Conservation (phyloP, 2,329 filamentous ascomycete genomes). For the Penicillium sp. region DNA sequence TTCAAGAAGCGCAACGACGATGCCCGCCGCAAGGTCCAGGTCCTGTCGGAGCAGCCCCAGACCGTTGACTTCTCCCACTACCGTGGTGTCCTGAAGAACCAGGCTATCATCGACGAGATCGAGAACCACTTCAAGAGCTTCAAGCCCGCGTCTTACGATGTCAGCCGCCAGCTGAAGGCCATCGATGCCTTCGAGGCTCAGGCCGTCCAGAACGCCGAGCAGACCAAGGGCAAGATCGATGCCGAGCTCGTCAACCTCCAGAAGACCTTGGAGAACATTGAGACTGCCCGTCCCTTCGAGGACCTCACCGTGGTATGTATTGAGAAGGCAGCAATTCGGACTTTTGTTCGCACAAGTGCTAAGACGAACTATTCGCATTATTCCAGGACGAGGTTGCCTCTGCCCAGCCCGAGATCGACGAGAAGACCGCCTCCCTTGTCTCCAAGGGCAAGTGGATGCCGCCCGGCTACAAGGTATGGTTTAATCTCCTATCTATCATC, state of each 20-base stretch:
- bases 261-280: conserved; percentile 94
- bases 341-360: conserved; percentile 6
- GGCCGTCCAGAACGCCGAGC: conserved; percentile 93
- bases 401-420: conserved; percentile 92
- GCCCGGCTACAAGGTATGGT: conserved; percentile 94
- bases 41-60: conserved; percentile 76
- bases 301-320: conserved; percentile 87
- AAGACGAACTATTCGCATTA: conserved; percentile 12
- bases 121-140: conserved; percentile 90
- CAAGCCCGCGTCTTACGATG: conserved; percentile 90
- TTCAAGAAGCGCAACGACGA: conserved; percentile 99
- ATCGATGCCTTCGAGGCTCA: conserved; percentile 97
- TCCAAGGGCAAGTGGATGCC: conserved; percentile 98
- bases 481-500: background rate
- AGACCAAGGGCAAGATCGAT: conserved; percentile 94
- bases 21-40: conserved; percentile 84
- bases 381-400: conserved; percentile 84
- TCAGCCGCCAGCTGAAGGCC: conserved; percentile 88
- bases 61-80: conserved; percentile 90
- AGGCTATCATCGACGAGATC: conserved; percentile 89
- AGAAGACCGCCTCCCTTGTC: conserved; percentile 91
- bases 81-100: conserved; percentile 90
- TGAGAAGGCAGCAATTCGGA: background rate
- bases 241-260: conserved; percentile 88
- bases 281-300: conserved; percentile 90